phyloP scores from a whole-genome alignment of 78 protist species.

The Guillardia theta region DNA sequence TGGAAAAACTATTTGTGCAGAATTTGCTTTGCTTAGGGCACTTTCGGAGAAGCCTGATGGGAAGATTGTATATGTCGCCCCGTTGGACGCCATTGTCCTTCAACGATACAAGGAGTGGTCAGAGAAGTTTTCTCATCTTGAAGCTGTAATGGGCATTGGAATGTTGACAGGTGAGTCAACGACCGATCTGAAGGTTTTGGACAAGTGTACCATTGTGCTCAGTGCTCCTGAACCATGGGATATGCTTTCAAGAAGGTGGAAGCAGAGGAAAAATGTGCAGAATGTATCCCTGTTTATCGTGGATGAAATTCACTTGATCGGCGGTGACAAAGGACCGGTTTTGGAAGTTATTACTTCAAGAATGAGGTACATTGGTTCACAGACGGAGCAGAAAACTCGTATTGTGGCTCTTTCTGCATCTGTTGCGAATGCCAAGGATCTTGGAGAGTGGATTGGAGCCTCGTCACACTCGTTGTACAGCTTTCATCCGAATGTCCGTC shows the following conservation, averaged over 20 bases:
- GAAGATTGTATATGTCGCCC: slow-evolving; percentile 60
- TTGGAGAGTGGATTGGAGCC: slow-evolving; percentile 84
- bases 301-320: slow-evolving; percentile 89
- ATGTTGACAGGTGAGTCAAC: slow-evolving; percentile 71
- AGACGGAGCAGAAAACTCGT: slow-evolving; percentile 66
- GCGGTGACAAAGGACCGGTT: slow-evolving; percentile 86
- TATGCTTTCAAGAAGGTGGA: slow-evolving; percentile 88
- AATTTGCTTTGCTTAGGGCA: slow-evolving; percentile 84
- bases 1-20: slow-evolving; percentile 96
- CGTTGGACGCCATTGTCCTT: slow-evolving; percentile 35
- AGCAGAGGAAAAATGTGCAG: slow-evolving; percentile 73
- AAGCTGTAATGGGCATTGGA: slow-evolving; percentile 34
- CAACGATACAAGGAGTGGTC: slow-evolving; percentile 54
- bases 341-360: slow-evolving; percentile 83
- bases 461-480: slow-evolving; percentile 66
- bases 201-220: slow-evolving; percentile 37
- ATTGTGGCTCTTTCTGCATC: slow-evolving; percentile 81
- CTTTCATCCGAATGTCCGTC: slow-evolving; percentile 95
- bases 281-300: slow-evolving; percentile 73
- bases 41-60: slow-evolving; percentile 22
- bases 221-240: slow-evolving; percentile 93
- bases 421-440: slow-evolving; percentile 84
- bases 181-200: slow-evolving; percentile 62
- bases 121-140: background rate
- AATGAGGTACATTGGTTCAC: slow-evolving; percentile 85